Conservation (phyloP, 352 stramenopile genomes). For the Peronosclerospora sorghi region DNA sequence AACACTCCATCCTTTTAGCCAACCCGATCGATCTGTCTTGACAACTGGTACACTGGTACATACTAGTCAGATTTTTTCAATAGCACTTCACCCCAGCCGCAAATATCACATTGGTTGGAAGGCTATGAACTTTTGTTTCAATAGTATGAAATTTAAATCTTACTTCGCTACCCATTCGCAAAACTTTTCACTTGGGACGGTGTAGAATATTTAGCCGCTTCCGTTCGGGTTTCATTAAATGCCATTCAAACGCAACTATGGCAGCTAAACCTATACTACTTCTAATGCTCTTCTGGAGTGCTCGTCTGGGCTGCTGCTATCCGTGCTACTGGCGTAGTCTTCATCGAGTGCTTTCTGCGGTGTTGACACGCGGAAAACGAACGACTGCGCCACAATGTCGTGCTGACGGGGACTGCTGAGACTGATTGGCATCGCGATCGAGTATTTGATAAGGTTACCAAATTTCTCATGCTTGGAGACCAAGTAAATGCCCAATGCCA, state of each 20-base stretch:
- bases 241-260: constrained; percentile 3
- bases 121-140: too few relatives aligned
- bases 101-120: too few relatives aligned
- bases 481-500: constrained; percentile 64
- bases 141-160: too few relatives aligned
- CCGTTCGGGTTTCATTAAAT: constrained; percentile 25
- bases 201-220: constrained; percentile 17
- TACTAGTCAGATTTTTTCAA: too few relatives aligned
- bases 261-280: constrained; percentile 29
- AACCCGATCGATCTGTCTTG: too few relatives aligned
- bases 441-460: constrained; percentile 83
- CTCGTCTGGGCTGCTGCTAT: constrained; percentile 28
- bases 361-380: constrained; percentile 77
- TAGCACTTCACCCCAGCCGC: too few relatives aligned
- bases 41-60: too few relatives aligned
- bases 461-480: constrained; percentile 85
- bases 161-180: too few relatives aligned
- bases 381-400: constrained; percentile 83
- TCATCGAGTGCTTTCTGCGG: constrained; percentile 63
- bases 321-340: constrained; percentile 40
- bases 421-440: constrained; percentile 79
- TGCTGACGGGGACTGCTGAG: constrained; percentile 75
- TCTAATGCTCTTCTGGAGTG: constrained; percentile 24
- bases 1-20: too few relatives aligned
- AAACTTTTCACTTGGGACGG: too few relatives aligned